Evolutionary conservation across 108 stramenopile genomes (phyloP).

Genomic region (Chaetoceros tenuissimus): DNA sequence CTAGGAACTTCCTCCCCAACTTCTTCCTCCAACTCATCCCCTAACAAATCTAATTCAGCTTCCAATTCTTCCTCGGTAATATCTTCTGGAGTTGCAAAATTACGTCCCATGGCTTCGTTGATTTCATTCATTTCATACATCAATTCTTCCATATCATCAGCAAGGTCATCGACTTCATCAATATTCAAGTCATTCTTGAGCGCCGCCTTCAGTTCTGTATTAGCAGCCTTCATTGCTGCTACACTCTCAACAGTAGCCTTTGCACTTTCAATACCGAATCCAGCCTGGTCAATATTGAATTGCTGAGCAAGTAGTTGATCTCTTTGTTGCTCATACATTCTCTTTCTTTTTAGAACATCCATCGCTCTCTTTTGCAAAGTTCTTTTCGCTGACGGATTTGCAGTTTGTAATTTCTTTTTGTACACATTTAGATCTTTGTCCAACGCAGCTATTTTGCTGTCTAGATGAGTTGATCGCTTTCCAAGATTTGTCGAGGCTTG

Average conservation of each 20-base stretch:
- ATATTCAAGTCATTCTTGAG: slow-evolving; percentile 89
- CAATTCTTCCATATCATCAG: slow-evolving; percentile 88
- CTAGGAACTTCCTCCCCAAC: slow-evolving; percentile 46
- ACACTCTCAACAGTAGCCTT: slow-evolving; percentile 90
- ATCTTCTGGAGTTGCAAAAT: slow-evolving; percentile 91
- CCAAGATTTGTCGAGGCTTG: slow-evolving; percentile 65
- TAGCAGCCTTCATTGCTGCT: slow-evolving; percentile 92
- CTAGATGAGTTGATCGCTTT: slow-evolving; percentile 51
- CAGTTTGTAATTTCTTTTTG: slow-evolving; percentile 83
- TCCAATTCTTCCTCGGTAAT: slow-evolving; percentile 96
- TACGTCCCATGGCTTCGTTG: slow-evolving; percentile 88
- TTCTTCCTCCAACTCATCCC: slow-evolving; percentile 86
- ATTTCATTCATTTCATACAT: slow-evolving; percentile 95
- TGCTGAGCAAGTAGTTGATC: slow-evolving; percentile 90
- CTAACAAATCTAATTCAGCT: slow-evolving; percentile 93
- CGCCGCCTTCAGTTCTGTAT: slow-evolving; percentile 73
- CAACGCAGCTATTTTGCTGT: slow-evolving; percentile 67
- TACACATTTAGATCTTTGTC: slow-evolving; percentile 71
- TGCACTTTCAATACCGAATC: slow-evolving; percentile 91
- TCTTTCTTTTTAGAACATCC: slow-evolving; percentile 90
- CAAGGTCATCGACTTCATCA: slow-evolving; percentile 89
- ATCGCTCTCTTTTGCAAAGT: slow-evolving; percentile 82
- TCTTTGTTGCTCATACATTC: slow-evolving; percentile 96
- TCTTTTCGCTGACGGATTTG: slow-evolving; percentile 63
- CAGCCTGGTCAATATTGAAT: slow-evolving; percentile 96